Conservation (phyloP, 768 basidiomycete species). For the Trametes elegans region DNA sequence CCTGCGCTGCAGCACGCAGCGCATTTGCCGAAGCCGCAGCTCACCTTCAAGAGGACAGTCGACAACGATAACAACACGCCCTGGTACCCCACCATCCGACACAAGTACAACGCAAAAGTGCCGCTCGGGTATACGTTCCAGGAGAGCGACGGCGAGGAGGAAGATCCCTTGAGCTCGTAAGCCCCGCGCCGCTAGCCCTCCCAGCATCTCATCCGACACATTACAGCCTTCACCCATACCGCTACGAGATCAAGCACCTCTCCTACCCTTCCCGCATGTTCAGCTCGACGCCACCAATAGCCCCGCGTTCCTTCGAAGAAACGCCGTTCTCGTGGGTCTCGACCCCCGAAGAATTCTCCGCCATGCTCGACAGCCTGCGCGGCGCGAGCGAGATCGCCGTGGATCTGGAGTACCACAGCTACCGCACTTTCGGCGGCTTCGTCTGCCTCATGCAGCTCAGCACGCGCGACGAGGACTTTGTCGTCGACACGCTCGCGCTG, state of each 20-base stretch:
- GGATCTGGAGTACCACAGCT: conserved; percentile 93
- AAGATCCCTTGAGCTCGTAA: conserved; percentile 30
- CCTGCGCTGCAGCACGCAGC: conserved; percentile 72
- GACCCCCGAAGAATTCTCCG: conserved; percentile 50
- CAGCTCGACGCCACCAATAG: conserved; percentile 44
- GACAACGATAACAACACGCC: conserved; percentile 56
- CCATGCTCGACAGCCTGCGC: conserved; percentile 68
- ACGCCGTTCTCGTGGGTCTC: conserved; percentile 73
- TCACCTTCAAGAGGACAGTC: conserved; percentile 56
- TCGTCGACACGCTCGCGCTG: conserved; percentile 79
- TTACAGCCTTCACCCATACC: conserved; percentile 67
- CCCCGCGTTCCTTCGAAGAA: conserved; percentile 58
- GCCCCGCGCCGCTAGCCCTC: conserved; percentile 12
- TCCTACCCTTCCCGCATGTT: conserved; percentile 72
- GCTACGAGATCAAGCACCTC: conserved; percentile 77
- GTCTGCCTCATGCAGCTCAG: conserved; percentile 93
- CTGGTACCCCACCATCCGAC: conserved; percentile 68
- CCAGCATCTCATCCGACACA: background rate
- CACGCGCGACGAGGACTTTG: conserved; percentile 79
- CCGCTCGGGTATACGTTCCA: conserved; percentile 67
- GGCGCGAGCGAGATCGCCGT: conserved; percentile 78
- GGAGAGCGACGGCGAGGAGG: conserved; percentile 29
- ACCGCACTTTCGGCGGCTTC: conserved; percentile 81
- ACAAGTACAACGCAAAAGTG: conserved; percentile 83
- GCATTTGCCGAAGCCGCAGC: conserved; percentile 79